A percentile compares a stretch with the other conserved stretches of the same genome.
phyloP scores from a whole-genome alignment of 768 basidiomycete genomes.

The Cytidiella melzeri region DNA sequence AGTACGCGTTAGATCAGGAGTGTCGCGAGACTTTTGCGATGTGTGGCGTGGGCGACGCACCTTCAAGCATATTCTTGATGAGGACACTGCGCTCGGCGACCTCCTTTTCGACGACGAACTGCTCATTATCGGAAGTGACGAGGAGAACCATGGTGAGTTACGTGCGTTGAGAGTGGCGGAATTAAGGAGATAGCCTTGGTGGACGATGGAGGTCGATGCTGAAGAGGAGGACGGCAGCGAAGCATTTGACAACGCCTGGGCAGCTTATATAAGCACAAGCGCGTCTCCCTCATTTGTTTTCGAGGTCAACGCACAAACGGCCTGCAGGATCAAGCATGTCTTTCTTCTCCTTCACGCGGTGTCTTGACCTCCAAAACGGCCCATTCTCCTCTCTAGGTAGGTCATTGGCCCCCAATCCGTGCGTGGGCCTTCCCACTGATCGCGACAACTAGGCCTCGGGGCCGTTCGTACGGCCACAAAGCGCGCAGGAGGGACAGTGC shows the following conservation, averaged over 20 bases:
- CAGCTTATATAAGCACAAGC: constrained; percentile 16
- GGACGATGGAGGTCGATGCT: constrained; percentile 2
- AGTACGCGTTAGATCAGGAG: neutral
- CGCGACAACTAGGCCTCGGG: constrained; percentile 34
- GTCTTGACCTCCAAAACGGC: constrained; percentile 28
- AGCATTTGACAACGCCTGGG: neutral
- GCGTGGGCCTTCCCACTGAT: neutral
- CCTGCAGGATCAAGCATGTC: constrained; percentile 32
- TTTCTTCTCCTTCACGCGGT: constrained; percentile 39
- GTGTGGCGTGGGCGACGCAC: constrained; percentile 34
- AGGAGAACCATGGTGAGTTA: constrained; percentile 69
- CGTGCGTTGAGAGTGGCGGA: constrained; percentile 5
- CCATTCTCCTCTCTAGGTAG: constrained; percentile 47
- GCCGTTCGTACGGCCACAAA: constrained; percentile 93
- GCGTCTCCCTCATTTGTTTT: constrained; percentile 1
- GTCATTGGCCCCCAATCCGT: constrained; percentile 6
- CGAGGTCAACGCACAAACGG: neutral
- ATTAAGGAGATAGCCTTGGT: constrained; percentile 13
- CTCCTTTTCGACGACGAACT: constrained; percentile 88
- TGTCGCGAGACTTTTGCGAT: neutral
- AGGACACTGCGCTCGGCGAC: constrained; percentile 93
- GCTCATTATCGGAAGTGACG: constrained; percentile 93
- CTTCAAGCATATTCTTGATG: constrained; percentile 99
- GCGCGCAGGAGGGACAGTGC: constrained; percentile 89
- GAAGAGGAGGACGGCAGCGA: neutral